Percentiles rank a stretch among this genome's conserved stretches.
Evolutionary conservation across 2,329 filamentous ascomycete genomes (phyloP).

Genomic region (Stemphylium beticola): DNA sequence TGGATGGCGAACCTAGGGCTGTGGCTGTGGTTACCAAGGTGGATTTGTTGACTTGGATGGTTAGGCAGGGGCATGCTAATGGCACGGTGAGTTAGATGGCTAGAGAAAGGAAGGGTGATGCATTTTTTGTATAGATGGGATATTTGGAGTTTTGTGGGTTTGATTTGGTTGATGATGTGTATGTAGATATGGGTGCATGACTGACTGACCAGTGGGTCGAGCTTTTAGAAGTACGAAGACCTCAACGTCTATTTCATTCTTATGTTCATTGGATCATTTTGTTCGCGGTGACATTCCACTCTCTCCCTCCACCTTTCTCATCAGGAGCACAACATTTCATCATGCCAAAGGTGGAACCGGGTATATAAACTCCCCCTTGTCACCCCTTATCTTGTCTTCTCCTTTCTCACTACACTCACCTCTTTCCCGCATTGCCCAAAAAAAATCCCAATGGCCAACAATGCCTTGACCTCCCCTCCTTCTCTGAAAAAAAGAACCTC

Average conservation of each 20-base stretch:
- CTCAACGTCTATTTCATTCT: conserved; percentile 3
- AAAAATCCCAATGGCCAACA: too few relatives aligned
- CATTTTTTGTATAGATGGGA: not conserved
- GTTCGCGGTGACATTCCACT: too few relatives aligned
- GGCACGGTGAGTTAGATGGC: not conserved
- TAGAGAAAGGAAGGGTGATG: not conserved
- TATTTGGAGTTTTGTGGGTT: not conserved
- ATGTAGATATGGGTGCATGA: not conserved
- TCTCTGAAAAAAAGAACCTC: too few relatives aligned
- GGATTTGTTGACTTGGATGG: conserved; percentile 89
- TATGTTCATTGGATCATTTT: not conserved
- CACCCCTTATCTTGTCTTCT: too few relatives aligned
- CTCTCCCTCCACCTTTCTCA: too few relatives aligned
- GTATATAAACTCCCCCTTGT: too few relatives aligned
- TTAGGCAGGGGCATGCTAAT: conserved; percentile 51
- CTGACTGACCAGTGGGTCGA: not conserved
- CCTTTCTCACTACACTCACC: too few relatives aligned
- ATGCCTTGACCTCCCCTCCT: too few relatives aligned
- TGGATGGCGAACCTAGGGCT: conserved; percentile 69
- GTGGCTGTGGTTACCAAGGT: conserved; percentile 95
- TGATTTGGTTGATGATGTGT: not conserved
- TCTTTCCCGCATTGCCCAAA: too few relatives aligned
- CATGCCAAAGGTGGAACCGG: too few relatives aligned
- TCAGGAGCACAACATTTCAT: too few relatives aligned
- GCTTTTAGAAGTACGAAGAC: not conserved